Evolutionary conservation across 2,329 filamentous ascomycete species (phyloP), one percentile per base, ranked within the genome.

Genomic region (Elsinoe batatas): DNA sequence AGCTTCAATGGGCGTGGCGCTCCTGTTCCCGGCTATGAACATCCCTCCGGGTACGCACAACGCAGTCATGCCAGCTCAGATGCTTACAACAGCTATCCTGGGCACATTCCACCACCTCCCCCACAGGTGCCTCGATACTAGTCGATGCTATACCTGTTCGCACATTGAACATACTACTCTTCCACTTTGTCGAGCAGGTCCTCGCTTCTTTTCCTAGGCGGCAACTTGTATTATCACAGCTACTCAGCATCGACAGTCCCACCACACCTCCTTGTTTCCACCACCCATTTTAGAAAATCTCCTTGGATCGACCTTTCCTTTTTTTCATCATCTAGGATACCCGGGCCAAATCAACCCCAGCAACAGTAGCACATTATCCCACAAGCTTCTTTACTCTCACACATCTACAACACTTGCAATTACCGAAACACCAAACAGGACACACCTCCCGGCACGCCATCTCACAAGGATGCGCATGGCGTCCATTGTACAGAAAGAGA

Each of bases 401-500:
- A 8, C 44, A 49, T 33, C 44, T 22, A 11, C 44, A 49, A 30
- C 26, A 30, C 26, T 30, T 30, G 26, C 26, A 30, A 5, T 7
- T 8, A 30, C 26, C 26, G 26, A 17, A 49, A 49, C 18, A 26
- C 15, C 11, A 51, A 51, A 51, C 47, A 51, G 47, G 15, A 51
- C 47, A 51, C 47, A 51, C 33, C 35, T 51, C 47, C 35, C 18
- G 8, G 47, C 11, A 51, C n/a, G 6, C 15, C 26, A 33, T n/a
- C 10, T n/a, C 17, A 3, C 15, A 15, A 15, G n/a, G 20, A 49
- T 49, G 30, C 17, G 17, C 36, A 49, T 35, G 10, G 30, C 32
- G 26, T 49, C 44, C 44, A 35, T 49, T 49, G 44, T 49, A 49
- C 44, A 49, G 44, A 49, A 49, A 49, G 44, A 49, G 44, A 49